These are phyloP conservation scores for Adansonia madagascariensis DNA, from an alignment of 441 rosid species.

Conservation along the genomic window DNA sequence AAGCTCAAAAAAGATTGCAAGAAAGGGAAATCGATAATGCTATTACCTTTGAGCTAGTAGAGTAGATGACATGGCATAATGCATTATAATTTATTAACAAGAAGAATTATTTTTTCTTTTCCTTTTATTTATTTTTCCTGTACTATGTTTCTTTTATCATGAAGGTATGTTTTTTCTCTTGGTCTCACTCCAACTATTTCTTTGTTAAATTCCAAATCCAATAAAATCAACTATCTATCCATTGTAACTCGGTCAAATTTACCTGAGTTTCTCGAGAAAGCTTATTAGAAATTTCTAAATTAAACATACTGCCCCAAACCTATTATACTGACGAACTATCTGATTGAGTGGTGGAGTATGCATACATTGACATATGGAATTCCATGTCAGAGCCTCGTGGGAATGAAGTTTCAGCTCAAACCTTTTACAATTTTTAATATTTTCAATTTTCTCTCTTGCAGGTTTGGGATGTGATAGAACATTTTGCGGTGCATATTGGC, in stretches of 20 bases:
- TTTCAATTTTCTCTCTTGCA: slow-evolving; percentile 35
- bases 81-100: neutral
- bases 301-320: neutral
- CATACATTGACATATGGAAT: neutral
- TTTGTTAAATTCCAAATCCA: neutral
- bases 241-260: neutral
- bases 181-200: neutral
- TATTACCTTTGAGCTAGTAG: neutral
- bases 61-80: neutral
- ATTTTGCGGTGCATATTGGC: slow-evolving; percentile 91
- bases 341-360: neutral
- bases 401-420: neutral
- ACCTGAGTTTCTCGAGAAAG: neutral
- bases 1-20: neutral
- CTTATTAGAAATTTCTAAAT: neutral
- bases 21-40: neutral
- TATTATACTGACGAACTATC: neutral
- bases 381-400: neutral
- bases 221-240: neutral
- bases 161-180: neutral
- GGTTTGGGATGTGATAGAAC: slow-evolving; percentile 88
- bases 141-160: neutral
- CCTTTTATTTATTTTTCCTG: neutral
- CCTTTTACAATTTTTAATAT: neutral
- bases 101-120: neutral